phyloP scores from a whole-genome alignment of 257 asterid genomes.

The Euphrasia confusa region DNA sequence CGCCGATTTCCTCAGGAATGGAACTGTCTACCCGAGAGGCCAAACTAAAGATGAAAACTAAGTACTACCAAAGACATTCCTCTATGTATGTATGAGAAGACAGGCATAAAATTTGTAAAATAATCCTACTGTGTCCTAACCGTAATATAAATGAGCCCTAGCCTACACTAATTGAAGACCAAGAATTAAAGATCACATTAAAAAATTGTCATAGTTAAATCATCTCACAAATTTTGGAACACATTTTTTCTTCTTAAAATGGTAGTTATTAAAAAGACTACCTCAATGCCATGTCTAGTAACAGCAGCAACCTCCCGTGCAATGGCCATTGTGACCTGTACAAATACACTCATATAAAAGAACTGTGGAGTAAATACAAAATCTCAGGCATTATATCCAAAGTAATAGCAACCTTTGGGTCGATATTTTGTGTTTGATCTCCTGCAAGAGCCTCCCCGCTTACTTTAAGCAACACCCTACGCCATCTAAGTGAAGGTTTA shows the following conservation, averaged over 20 bases:
- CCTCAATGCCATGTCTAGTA: constrained; percentile 91
- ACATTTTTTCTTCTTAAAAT: background rate
- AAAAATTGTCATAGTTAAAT: background rate
- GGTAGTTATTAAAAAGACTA: constrained; percentile 23
- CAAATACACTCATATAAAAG: constrained; percentile 20
- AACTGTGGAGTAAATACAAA: background rate
- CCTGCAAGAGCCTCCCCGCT: constrained; percentile 99
- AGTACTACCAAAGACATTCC: too few relatives aligned
- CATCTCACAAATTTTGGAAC: constrained; percentile 12
- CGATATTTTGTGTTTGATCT: constrained; percentile 80
- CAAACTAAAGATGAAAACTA: too few relatives aligned
- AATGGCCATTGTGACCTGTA: constrained; percentile 84
- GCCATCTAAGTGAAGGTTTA: constrained; percentile 66
- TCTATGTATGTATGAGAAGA: too few relatives aligned
- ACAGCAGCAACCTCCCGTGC: constrained; percentile 98
- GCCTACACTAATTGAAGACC: too few relatives aligned
- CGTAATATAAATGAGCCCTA: too few relatives aligned
- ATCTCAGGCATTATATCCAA: constrained; percentile 3
- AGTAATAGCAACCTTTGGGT: constrained; percentile 70
- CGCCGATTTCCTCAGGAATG: too few relatives aligned
- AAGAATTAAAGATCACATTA: constrained; percentile 1
- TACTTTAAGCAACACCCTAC: constrained; percentile 93
- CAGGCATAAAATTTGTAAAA: too few relatives aligned
- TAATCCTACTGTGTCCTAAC: too few relatives aligned
- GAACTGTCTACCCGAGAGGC: too few relatives aligned